Conservation (phyloP, 371 early-diverging fungal species). For the Umbelopsis sp. region DNA sequence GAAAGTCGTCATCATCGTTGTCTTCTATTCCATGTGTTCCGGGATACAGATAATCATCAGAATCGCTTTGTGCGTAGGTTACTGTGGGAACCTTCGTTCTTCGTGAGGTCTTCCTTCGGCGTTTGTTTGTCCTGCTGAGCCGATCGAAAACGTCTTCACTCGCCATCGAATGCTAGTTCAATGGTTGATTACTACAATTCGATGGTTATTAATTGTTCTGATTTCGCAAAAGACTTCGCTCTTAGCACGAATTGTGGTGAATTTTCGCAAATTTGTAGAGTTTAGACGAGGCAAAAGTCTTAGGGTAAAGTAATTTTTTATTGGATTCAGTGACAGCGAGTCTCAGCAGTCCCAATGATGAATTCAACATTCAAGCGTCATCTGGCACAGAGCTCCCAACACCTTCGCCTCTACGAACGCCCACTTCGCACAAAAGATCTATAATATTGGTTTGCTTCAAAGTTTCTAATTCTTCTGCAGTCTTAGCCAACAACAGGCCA, state of each 20-base stretch:
- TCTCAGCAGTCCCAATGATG: not conserved
- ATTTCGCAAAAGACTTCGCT: too few relatives aligned
- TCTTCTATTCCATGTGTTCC: slow-evolving; percentile 3
- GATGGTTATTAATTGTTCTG: too few relatives aligned
- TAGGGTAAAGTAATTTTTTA: not conserved
- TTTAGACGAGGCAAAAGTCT: not conserved
- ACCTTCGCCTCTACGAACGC: not conserved
- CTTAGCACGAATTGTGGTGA: not conserved
- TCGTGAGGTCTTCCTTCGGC: not conserved
- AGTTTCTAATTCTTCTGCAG: slow-evolving; percentile 52
- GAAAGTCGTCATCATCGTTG: not conserved
- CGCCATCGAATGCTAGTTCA: not conserved
- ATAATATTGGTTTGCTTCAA: slow-evolving; percentile 29
- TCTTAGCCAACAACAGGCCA: slow-evolving; percentile 67
- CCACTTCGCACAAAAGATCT: slow-evolving; percentile 9
- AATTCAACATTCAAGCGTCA: not conserved
- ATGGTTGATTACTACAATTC: not conserved
- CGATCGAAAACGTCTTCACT: slow-evolving; percentile 18
- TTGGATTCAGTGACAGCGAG: not conserved
- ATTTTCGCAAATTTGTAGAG: not conserved
- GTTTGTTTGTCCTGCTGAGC: slow-evolving; percentile 14
- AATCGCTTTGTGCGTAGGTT: not conserved
- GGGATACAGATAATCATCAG: slow-evolving; percentile 5
- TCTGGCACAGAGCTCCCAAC: not conserved
- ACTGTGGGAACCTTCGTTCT: not conserved